phyloP scores from a whole-genome alignment of 192 early-diverging fungal genomes.

The Coemansia sp. region DNA sequence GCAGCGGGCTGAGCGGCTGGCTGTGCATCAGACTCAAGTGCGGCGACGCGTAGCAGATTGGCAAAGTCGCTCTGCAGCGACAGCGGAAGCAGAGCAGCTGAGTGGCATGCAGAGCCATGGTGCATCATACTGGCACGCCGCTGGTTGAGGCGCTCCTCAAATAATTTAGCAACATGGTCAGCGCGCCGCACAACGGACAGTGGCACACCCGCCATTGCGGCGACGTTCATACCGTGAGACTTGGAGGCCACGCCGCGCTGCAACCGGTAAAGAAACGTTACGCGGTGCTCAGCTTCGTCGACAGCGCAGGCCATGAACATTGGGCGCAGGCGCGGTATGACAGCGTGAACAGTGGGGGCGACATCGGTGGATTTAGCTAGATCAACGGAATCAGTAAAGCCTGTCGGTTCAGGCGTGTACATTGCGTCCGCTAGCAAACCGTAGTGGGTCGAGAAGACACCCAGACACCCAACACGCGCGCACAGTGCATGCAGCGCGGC shows the following conservation, averaged over 20 bases:
- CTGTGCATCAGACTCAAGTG: constrained; percentile 5
- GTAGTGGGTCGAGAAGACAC: constrained; percentile 96
- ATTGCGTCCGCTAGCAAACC: constrained; percentile 73
- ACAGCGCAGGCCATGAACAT: constrained; percentile 87
- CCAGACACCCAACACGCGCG: constrained; percentile 79
- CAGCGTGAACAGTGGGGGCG: constrained; percentile 1
- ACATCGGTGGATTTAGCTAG: not conserved
- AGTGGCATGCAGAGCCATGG: not conserved
- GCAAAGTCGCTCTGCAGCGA: constrained; percentile 54
- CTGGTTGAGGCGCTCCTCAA: constrained; percentile 60
- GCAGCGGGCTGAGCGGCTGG: not conserved
- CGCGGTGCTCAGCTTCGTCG: constrained; percentile 77
- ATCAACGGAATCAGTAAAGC: not conserved
- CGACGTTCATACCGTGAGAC: constrained; percentile 98
- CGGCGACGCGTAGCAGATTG: constrained; percentile 50
- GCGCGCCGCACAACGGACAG: constrained; percentile 68
- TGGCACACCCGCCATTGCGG: constrained; percentile 93
- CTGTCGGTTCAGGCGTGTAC: not conserved
- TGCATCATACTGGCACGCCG: not conserved
- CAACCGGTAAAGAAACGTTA: constrained; percentile 94
- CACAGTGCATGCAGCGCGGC: constrained; percentile 84
- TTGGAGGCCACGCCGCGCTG: constrained; percentile 81
- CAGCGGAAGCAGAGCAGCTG: constrained; percentile 23
- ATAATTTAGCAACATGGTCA: constrained; percentile 66
- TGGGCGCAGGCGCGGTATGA: constrained; percentile 70